Conservation (phyloP, 169 alveolate genomes). For the Eimeria mitis region DNA sequence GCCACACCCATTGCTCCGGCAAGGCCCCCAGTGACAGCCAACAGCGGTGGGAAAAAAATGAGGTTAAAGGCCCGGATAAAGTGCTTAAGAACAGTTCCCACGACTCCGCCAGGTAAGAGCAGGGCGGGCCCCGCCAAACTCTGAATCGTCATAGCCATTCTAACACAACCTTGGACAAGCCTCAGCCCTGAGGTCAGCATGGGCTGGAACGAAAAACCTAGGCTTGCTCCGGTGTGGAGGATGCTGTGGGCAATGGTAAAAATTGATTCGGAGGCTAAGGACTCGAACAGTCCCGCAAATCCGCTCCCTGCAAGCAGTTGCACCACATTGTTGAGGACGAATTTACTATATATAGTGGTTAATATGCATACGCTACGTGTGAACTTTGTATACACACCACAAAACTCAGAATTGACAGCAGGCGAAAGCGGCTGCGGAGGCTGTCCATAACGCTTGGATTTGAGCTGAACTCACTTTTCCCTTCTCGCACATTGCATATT, state of each 20-base stretch:
- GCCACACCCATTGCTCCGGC: slow-evolving; percentile 73
- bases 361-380: background rate
- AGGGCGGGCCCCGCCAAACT: slow-evolving; percentile 20
- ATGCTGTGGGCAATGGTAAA: slow-evolving; percentile 62
- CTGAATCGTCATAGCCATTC: slow-evolving; percentile 23
- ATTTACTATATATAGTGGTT: background rate
- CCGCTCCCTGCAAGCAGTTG: slow-evolving; percentile 29
- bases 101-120: slow-evolving; percentile 55
- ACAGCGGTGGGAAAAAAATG: slow-evolving; percentile 33
- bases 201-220: slow-evolving; percentile 20
- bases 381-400: background rate
- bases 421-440: background rate
- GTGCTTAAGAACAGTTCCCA: slow-evolving; percentile 26
- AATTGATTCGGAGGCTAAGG: slow-evolving; percentile 41
- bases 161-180: slow-evolving; percentile 42
- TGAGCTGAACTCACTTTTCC: slow-evolving; percentile 38
- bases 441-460: background rate
- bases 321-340: background rate
- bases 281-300: slow-evolving; percentile 23
- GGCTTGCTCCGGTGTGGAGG: slow-evolving; percentile 26
- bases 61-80: slow-evolving; percentile 30
- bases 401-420: background rate
- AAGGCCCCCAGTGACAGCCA: slow-evolving; percentile 55
- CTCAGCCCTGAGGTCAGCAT: background rate
- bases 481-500: slow-evolving; percentile 21